Evolutionary conservation across 768 basidiomycete genomes (phyloP), one percentile per base, ranked within the genome.

Genomic region (Podaxis sp.): DNA sequence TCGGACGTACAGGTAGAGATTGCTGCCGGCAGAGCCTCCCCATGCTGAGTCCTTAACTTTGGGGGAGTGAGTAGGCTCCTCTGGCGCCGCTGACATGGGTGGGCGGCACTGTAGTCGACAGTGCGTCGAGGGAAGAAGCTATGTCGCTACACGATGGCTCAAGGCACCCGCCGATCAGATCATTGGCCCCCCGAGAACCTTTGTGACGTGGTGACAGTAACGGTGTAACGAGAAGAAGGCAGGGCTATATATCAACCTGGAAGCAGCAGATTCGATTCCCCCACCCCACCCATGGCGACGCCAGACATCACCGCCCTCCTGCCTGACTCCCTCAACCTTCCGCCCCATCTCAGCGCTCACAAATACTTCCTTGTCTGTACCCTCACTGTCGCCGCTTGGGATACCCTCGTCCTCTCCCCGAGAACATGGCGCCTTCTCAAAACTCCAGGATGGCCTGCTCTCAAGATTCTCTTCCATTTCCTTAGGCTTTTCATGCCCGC

Each of bases 311-410:
- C 66, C 17, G 15, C 59, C 24, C 64, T 73, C 49, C 79, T 93
- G 7, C 92, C 92, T 17, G 73, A 80, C 59, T 90, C 86, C 24
- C 86, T 94, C 70, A 78, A 89, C 67, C 84, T 93, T 4, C 83
- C 92, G 0, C 83, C 92, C 1, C 92, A 92, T 72, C 81, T 94
- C 39, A 85, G 84, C 33, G 92, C 92, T 0, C 92, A 93, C 81
- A 93, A 94, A 75, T 95, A 95, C 69, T 93, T 94, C 72, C 85
- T 91, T 52, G 93, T 94, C 66, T 95, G 92, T 79, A 92, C 92
- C 0, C 85, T 95, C 65, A 95, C 92, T 59, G 90, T 95, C 61
- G 89, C 92, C 0, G 92, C 92, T 6, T 94, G 93, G 92, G 92
- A 95, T 69, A 87, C 92, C 39, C 86, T 95, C 68, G 92, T 95